Evolutionary conservation across 2,329 filamentous ascomycete genomes (phyloP).

Genomic region (Paecilomyces formosus): DNA sequence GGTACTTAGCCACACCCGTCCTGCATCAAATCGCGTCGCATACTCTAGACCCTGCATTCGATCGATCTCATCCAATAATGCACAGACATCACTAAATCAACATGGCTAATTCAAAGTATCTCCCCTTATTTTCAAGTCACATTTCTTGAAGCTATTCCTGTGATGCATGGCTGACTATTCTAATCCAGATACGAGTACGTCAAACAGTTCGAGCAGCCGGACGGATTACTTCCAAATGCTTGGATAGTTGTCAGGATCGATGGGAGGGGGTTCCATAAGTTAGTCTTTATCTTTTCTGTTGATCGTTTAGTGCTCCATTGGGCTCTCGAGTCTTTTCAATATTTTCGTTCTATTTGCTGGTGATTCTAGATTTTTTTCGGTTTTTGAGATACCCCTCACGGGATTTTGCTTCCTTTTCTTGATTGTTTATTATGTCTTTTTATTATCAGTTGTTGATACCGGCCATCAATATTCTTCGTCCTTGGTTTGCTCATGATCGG

Average conservation of each 20-base stretch:
- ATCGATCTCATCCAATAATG: neutral
- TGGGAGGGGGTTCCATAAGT: constrained; percentile 93
- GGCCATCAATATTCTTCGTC: neutral
- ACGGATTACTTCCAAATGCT: constrained; percentile 76
- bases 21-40: neutral
- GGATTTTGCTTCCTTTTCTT: neutral
- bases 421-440: neutral
- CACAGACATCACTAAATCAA: neutral
- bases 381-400: neutral
- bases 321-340: neutral
- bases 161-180: neutral
- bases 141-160: neutral
- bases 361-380: neutral
- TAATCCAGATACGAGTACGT: constrained; percentile 80
- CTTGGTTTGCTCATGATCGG: neutral
- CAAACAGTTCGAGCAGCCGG: constrained; percentile 75
- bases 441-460: neutral
- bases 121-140: neutral
- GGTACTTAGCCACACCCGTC: neutral
- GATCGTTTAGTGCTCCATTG: neutral
- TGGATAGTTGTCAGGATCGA: constrained; percentile 95
- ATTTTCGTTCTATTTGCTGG: neutral
- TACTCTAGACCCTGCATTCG: neutral
- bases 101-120: constrained; percentile 35
- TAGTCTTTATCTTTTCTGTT: constrained; percentile 17